phyloP scores from a whole-genome alignment of 2,329 filamentous ascomycete species.

The Scedosporium boydii region DNA sequence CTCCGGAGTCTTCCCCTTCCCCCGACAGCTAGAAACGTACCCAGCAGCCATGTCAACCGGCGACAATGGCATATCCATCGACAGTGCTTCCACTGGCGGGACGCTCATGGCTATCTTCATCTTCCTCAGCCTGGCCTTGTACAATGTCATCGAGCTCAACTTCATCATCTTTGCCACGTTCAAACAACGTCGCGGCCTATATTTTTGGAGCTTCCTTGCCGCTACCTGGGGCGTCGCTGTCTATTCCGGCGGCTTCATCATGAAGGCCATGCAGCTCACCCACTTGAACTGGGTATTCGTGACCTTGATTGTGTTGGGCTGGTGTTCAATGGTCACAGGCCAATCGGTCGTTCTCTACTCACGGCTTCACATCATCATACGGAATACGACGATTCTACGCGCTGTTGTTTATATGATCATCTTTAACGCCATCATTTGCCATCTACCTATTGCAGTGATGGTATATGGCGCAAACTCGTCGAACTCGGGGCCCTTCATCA shows the following conservation, averaged over 20 bases:
- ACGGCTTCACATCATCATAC: slow-evolving; percentile 48
- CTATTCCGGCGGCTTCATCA: slow-evolving; percentile 35
- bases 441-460: slow-evolving; percentile 43
- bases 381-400: slow-evolving; percentile 35
- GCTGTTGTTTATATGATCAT: slow-evolving; percentile 49
- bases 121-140: slow-evolving; percentile 21
- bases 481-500: slow-evolving; percentile 12
- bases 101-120: slow-evolving; percentile 15
- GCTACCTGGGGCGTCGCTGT: slow-evolving; percentile 24
- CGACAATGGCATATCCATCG: not conserved
- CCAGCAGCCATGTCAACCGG: not conserved
- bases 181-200: slow-evolving; percentile 22
- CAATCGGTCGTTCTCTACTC: slow-evolving; percentile 54
- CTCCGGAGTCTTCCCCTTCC: too few relatives aligned
- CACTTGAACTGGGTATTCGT: slow-evolving; percentile 12
- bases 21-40: too few relatives aligned
- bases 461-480: slow-evolving; percentile 39
- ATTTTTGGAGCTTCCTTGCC: slow-evolving; percentile 28
- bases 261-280: slow-evolving; percentile 10
- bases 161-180: slow-evolving; percentile 26
- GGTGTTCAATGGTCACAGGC: slow-evolving; percentile 46
- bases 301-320: slow-evolving; percentile 16
- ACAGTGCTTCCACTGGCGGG: not conserved
- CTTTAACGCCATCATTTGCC: slow-evolving; percentile 39
- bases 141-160: slow-evolving; percentile 25